phyloP scores from a whole-genome alignment of 805 yeast genomes.

The Metschnikowia amazonensis region DNA sequence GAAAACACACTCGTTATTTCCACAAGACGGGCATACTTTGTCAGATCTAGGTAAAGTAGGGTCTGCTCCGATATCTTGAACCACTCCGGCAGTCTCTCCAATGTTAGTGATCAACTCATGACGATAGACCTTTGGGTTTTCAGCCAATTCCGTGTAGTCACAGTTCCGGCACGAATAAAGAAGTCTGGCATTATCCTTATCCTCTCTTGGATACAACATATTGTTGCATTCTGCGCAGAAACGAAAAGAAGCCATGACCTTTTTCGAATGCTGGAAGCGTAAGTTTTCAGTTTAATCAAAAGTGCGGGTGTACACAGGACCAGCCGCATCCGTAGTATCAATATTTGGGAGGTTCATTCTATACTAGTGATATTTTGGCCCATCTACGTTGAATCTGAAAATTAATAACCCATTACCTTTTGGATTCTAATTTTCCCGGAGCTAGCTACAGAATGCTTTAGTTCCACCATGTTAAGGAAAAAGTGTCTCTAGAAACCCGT shows the following conservation, averaged over 20 bases:
- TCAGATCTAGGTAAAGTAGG: conserved; percentile 98
- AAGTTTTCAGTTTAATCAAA: conserved; percentile 2
- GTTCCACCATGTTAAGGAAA: not conserved
- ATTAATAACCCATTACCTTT: too few relatives aligned
- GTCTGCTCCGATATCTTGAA: conserved; percentile 90
- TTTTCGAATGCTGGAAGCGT: not conserved
- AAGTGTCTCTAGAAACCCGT: not conserved
- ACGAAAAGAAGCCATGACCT: conserved; percentile 80
- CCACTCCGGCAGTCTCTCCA: conserved; percentile 96
- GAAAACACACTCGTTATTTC: conserved; percentile 85
- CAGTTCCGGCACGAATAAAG: conserved; percentile 94
- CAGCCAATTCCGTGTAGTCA: conserved; percentile 88
- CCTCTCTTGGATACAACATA: conserved; percentile 97
- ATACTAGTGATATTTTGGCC: not conserved
- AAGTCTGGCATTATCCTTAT: conserved; percentile 69
- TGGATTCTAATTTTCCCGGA: too few relatives aligned
- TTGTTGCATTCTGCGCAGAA: conserved; percentile 97
- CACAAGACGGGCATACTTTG: conserved; percentile 88
- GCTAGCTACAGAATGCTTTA: not conserved
- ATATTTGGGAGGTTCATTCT: not conserved
- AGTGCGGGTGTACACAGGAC: conserved; percentile 5
- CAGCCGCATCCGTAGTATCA: conserved; percentile 1
- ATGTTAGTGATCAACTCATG: conserved; percentile 90
- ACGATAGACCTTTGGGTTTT: conserved; percentile 80
- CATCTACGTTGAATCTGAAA: too few relatives aligned